Percentiles rank a stretch among this genome's conserved stretches.
Conservation (phyloP, 768 basidiomycete genomes). For the Naganishia randhawae region DNA sequence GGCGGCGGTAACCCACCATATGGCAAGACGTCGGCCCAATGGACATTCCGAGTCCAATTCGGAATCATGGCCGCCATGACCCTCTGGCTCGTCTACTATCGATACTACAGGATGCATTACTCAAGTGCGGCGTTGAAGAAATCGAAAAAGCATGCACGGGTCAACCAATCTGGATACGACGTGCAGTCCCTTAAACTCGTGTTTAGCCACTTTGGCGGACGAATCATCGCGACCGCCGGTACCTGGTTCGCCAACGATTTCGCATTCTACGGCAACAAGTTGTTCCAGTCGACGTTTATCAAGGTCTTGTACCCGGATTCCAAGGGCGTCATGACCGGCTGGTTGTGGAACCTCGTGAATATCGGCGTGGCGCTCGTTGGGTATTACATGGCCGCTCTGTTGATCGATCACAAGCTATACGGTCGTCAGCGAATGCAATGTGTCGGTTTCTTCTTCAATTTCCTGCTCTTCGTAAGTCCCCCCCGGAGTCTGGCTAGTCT, state of each 20-base stretch:
- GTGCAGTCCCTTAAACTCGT: constrained; percentile 49
- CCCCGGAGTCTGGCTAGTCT: no score
- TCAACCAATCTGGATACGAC: constrained; percentile 53
- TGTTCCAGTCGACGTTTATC: constrained; percentile 53
- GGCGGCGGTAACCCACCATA: constrained; percentile 45
- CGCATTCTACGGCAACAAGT: constrained; percentile 52
- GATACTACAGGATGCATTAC: constrained; percentile 51
- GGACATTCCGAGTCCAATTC: constrained; percentile 53
- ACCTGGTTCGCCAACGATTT: constrained; percentile 53
- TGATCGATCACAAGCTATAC: constrained; percentile 53
- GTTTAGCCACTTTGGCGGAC: constrained; percentile 48
- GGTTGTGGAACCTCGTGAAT: constrained; percentile 53
- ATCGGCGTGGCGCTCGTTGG: constrained; percentile 51
- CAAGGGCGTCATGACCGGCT: constrained; percentile 49
- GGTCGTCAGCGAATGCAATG: constrained; percentile 50
- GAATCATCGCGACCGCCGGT: constrained; percentile 46
- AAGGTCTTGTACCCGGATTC: constrained; percentile 50
- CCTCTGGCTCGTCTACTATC: constrained; percentile 54
- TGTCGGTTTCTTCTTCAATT: constrained; percentile 50
- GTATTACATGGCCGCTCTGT: constrained; percentile 52
- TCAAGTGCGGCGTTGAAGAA: constrained; percentile 43
- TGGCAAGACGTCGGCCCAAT: constrained; percentile 47
- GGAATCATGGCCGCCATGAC: constrained; percentile 53
- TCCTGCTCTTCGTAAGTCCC: constrained; percentile 42
- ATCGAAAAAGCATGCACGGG: constrained; percentile 47